Conservation (phyloP, 169 alveolate species). For the Fabrea salina region DNA sequence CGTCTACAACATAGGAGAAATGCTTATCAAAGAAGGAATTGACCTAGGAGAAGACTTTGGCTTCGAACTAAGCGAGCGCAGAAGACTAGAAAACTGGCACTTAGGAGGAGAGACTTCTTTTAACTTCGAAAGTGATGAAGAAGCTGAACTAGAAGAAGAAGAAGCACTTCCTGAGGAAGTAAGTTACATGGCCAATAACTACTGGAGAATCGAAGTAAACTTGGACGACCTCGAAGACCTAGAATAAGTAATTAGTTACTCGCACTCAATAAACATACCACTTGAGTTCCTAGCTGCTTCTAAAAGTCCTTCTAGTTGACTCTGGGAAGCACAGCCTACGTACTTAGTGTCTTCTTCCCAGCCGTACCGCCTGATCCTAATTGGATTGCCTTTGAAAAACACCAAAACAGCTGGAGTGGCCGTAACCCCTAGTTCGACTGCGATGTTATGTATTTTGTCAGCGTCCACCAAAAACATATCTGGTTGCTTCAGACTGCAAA, state of each 20-base stretch:
- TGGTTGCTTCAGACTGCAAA: neutral
- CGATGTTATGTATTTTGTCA: neutral
- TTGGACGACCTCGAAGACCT: neutral
- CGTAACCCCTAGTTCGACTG: neutral
- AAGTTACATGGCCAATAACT: neutral
- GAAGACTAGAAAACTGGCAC: too few species aligned
- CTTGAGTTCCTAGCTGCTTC: too few species aligned
- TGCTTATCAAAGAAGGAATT: too few species aligned
- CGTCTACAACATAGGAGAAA: neutral
- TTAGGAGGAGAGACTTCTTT: too few species aligned
- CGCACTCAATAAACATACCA: too few species aligned
- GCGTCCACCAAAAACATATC: slow-evolving; percentile 16
- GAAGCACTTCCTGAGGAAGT: neutral
- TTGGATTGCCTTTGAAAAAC: slow-evolving; percentile 22
- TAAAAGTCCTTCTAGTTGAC: too few species aligned
- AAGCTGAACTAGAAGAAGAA: too few species aligned
- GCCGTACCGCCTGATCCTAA: neutral
- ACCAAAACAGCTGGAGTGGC: slow-evolving; percentile 23
- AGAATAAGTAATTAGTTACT: too few species aligned
- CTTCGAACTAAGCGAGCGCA: too few species aligned
- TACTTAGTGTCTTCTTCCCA: slow-evolving; percentile 30
- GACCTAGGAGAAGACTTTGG: too few species aligned
- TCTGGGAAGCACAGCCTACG: neutral
- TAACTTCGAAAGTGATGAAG: too few species aligned
- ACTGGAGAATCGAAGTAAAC: neutral